These are phyloP conservation scores for Dioszegia aurantiaca DNA, from an alignment of 768 basidiomycete genomes.

Conservation along the genomic window DNA sequence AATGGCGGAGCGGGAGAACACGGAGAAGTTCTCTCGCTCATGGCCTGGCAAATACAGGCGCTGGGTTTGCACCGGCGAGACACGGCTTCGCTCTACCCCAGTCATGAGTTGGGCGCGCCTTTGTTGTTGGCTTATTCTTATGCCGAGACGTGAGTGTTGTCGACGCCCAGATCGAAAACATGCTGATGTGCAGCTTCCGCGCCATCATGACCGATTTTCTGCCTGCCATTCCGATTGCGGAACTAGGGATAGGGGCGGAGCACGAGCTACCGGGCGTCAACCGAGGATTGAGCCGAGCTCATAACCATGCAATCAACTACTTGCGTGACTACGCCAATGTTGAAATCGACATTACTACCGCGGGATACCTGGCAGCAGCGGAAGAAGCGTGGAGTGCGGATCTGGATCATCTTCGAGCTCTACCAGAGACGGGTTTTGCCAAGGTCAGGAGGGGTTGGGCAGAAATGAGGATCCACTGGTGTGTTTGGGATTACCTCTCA, in stretches of 20 bases:
- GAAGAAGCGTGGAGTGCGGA: slow-evolving; percentile 15
- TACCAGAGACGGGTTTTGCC: neutral
- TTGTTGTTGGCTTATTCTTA: slow-evolving; percentile 14
- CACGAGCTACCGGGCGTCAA: neutral
- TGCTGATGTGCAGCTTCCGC: slow-evolving; percentile 5
- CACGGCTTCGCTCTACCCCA: slow-evolving; percentile 14
- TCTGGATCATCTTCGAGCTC: neutral
- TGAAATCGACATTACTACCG: slow-evolving; percentile 10
- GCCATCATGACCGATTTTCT: slow-evolving; percentile 14
- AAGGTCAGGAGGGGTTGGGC: slow-evolving; percentile 11
- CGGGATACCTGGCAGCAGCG: slow-evolving; percentile 8
- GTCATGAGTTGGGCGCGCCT: slow-evolving; percentile 14
- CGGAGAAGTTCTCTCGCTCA: slow-evolving; percentile 6
- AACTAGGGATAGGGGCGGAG: neutral
- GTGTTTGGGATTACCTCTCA: neutral
- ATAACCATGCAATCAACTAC: slow-evolving; percentile 6
- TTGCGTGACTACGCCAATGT: slow-evolving; percentile 11
- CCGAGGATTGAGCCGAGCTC: neutral
- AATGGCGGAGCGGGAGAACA: slow-evolving; percentile 13
- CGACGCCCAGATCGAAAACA: neutral
- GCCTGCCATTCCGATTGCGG: slow-evolving; percentile 5
- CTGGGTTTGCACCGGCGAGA: slow-evolving; percentile 12
- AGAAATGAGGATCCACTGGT: slow-evolving; percentile 19
- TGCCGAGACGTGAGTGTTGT: slow-evolving; percentile 16
- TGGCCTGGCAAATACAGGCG: slow-evolving; percentile 20